A percentile compares a stretch with the other conserved stretches of the same genome.
Conservation (phyloP, 2,329 filamentous ascomycete genomes). For the Dothistroma pini region DNA sequence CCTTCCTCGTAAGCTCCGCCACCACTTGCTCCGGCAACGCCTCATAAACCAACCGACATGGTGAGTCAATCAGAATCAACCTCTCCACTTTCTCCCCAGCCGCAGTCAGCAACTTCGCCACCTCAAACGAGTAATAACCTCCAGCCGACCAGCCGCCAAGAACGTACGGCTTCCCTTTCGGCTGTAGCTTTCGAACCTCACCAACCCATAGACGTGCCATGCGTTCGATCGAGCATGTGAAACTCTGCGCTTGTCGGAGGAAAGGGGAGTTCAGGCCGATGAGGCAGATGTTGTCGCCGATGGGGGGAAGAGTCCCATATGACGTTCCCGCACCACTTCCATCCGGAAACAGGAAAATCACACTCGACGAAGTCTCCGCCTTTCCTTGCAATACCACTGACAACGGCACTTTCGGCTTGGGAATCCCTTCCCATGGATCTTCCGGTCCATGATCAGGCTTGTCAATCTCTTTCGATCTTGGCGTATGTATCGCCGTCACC, state of each 20-base stretch:
- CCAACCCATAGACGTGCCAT: conserved; percentile 28
- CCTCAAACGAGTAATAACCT: conserved; percentile 61
- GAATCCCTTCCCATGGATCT: conserved; percentile 31
- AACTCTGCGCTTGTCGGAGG: conserved; percentile 27
- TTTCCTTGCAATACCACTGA: conserved; percentile 27
- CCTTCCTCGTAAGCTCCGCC: conserved; percentile 25
- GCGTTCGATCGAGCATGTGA: conserved; percentile 30
- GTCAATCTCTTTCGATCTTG: not conserved
- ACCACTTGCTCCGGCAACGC: conserved; percentile 29
- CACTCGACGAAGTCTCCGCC: conserved; percentile 15
- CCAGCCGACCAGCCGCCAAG: conserved; percentile 74
- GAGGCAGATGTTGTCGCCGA: conserved; percentile 48
- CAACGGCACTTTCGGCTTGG: conserved; percentile 32
- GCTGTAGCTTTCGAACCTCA: conserved; percentile 43
- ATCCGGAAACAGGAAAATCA: conserved; percentile 43
- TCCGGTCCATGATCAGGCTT: conserved; percentile 14
- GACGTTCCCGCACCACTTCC: conserved; percentile 47
- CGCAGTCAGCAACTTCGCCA: conserved; percentile 25
- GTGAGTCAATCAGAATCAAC: conserved; percentile 32
- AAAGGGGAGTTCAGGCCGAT: conserved; percentile 39
- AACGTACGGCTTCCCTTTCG: conserved; percentile 54
- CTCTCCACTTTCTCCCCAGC: conserved; percentile 27
- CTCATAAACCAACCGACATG: conserved; percentile 27
- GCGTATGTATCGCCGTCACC: not conserved
- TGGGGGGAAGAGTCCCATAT: conserved; percentile 38